These are phyloP conservation scores for Torrubiellomyces zombiae DNA, from an alignment of 2,329 filamentous ascomycete species.

Conservation along the genomic window DNA sequence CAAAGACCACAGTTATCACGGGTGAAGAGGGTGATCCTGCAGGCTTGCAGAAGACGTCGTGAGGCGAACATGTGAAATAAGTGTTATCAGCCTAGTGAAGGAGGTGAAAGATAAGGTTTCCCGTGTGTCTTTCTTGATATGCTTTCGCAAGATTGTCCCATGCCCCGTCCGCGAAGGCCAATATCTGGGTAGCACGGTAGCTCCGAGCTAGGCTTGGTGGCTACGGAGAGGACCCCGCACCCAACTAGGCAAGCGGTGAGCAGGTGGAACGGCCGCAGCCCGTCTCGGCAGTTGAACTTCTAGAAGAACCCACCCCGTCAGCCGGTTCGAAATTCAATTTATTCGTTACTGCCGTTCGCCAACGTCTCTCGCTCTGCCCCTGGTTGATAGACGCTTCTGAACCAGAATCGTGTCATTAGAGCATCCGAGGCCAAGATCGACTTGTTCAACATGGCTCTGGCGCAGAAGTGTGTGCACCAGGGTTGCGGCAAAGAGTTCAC, in stretches of 20 bases:
- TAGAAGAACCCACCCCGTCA: slow-evolving; percentile 24
- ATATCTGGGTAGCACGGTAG: no score
- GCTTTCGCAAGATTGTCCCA: no score
- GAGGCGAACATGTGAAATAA: slow-evolving; percentile 31
- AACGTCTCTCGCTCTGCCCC: neutral
- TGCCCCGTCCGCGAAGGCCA: no score
- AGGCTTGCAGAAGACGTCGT: slow-evolving; percentile 31
- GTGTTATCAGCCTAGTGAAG: no score
- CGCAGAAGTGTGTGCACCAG: slow-evolving; percentile 87
- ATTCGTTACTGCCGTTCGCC: neutral
- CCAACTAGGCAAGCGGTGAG: slow-evolving; percentile 20
- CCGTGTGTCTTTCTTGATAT: no score
- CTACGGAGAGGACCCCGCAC: slow-evolving; percentile 12
- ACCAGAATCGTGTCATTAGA: neutral
- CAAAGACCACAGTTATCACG: slow-evolving; percentile 58
- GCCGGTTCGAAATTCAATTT: neutral
- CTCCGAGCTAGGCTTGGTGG: neutral
- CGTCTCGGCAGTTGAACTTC: slow-evolving; percentile 11
- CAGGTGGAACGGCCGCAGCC: neutral
- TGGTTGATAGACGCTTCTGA: neutral
- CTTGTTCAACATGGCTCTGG: slow-evolving; percentile 34
- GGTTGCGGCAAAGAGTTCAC: slow-evolving; percentile 82
- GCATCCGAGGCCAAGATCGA: no score
- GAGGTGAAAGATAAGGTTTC: no score
- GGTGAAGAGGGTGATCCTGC: slow-evolving; percentile 60